phyloP scores from a whole-genome alignment of 2,329 filamentous ascomycete species.

The Xylariaceae sp. region DNA sequence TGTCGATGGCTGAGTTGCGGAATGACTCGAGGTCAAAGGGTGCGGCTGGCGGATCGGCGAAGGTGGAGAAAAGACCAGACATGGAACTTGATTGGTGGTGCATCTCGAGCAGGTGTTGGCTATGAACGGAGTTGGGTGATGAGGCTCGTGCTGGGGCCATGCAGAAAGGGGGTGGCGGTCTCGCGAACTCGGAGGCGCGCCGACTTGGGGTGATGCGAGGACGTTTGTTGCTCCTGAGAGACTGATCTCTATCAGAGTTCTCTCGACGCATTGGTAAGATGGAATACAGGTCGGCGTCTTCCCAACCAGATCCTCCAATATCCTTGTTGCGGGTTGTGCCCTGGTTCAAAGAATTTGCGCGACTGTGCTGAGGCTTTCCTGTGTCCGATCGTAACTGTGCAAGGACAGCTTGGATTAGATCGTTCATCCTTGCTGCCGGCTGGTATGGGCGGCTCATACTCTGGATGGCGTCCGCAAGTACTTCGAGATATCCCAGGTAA shows the following conservation, averaged over 20 bases:
- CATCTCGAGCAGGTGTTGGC: not conserved
- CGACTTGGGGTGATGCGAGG: not conserved
- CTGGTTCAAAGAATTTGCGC: not conserved
- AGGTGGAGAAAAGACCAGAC: not conserved
- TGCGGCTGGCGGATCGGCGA: not conserved
- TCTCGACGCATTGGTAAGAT: not conserved
- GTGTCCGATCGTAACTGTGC: conserved; percentile 8
- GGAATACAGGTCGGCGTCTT: not conserved
- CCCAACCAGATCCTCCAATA: not conserved
- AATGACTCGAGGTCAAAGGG: conserved; percentile 14
- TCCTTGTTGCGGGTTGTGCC: not conserved
- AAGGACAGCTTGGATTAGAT: conserved; percentile 19
- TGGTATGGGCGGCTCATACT: conserved; percentile 27
- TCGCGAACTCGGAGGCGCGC: not conserved
- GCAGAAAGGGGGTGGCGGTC: conserved; percentile 4
- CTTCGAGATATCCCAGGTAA: conserved; percentile 21
- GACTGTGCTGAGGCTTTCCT: not conserved
- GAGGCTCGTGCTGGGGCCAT: no score
- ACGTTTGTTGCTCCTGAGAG: not conserved
- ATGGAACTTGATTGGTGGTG: conserved; percentile 8
- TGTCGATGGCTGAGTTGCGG: conserved; percentile 4
- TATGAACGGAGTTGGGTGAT: conserved; percentile 2
- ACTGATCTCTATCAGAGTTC: not conserved
- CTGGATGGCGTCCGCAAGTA: conserved; percentile 15
- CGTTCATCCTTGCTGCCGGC: conserved; percentile 17